phyloP scores from a whole-genome alignment of 441 rosid genomes.

The Pelargonium fulgidum region DNA sequence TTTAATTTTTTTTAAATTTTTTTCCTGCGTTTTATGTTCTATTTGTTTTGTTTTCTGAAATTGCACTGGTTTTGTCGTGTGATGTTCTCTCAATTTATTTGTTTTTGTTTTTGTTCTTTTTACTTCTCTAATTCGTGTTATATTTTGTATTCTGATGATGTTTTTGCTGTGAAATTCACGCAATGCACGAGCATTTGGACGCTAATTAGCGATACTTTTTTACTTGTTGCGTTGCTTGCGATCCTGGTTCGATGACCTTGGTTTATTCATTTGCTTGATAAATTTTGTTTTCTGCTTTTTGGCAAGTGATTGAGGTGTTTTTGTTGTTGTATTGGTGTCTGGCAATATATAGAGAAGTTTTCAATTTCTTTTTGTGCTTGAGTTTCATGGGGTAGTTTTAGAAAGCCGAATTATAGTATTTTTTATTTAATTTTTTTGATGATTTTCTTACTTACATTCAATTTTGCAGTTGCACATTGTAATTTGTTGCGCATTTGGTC shows the following conservation, averaged over 20 bases:
- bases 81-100: background rate
- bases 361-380: background rate
- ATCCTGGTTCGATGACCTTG: background rate
- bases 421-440: background rate
- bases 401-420: background rate
- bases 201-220: background rate
- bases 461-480: slow-evolving; percentile 10
- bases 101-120: slow-evolving; percentile 15
- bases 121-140: background rate
- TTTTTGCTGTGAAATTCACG: slow-evolving; percentile 19
- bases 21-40: background rate
- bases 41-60: slow-evolving; percentile 6
- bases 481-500: slow-evolving; percentile 10
- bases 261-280: background rate
- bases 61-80: slow-evolving; percentile 4
- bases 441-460: background rate
- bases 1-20: slow-evolving; percentile 9
- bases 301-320: background rate
- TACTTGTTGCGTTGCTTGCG: background rate
- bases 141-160: slow-evolving; percentile 10
- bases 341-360: background rate
- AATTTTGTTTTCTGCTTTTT: background rate
- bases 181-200: slow-evolving; percentile 30
- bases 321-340: background rate
- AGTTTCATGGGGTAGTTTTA: background rate